phyloP scores from a whole-genome alignment of 768 basidiomycete species.

The Boletus tomentosulus region DNA sequence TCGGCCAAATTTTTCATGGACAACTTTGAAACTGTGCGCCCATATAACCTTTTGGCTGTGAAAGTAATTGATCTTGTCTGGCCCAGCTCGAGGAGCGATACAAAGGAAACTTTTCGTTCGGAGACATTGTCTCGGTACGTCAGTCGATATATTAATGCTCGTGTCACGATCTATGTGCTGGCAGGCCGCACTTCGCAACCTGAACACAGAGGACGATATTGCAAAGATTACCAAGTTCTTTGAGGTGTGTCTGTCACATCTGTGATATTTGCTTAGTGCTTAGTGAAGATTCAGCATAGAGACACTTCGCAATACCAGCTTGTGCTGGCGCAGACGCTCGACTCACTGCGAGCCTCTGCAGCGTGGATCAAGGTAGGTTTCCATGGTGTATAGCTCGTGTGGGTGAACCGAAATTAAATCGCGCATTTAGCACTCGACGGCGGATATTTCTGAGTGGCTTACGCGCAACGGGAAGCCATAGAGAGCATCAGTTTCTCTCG shows the following conservation, averaged over 20 bases:
- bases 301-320: slow-evolving; percentile 67
- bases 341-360: slow-evolving; percentile 56
- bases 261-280: not conserved
- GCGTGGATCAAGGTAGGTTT: slow-evolving; percentile 57
- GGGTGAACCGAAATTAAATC: not conserved
- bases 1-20: slow-evolving; percentile 63
- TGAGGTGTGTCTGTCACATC: slow-evolving; percentile 42
- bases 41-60: not conserved
- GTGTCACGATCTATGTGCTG: slow-evolving; percentile 8
- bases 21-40: slow-evolving; percentile 59
- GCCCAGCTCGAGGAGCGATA: slow-evolving; percentile 61
- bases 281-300: slow-evolving; percentile 42
- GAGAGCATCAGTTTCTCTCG: too few relatives aligned
- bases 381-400: not conserved
- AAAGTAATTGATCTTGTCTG: not conserved
- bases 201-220: slow-evolving; percentile 69
- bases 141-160: not conserved
- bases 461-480: slow-evolving; percentile 2
- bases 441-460: slow-evolving; percentile 56
- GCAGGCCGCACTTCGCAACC: slow-evolving; percentile 37
- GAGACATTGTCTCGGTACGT: slow-evolving; percentile 49
- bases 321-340: slow-evolving; percentile 62
- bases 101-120: slow-evolving; percentile 62
- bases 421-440: slow-evolving; percentile 48
- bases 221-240: slow-evolving; percentile 67